phyloP scores from a whole-genome alignment of 352 stramenopile genomes.

The Pythium monospermum region DNA sequence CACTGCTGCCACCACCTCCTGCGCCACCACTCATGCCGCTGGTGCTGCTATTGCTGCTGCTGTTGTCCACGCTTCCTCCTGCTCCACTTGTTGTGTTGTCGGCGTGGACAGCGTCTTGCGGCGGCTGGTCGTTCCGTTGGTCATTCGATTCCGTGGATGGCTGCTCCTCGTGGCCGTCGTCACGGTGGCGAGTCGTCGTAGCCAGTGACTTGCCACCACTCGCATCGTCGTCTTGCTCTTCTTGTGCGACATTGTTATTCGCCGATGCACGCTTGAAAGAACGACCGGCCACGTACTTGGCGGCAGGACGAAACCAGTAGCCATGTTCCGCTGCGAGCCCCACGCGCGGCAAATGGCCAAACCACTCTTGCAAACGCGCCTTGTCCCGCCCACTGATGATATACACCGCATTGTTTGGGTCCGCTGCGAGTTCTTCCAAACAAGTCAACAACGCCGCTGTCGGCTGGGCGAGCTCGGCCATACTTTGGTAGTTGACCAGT shows the following conservation, averaged over 20 bases:
- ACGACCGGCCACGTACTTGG: too few relatives aligned
- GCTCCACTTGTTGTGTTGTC: not conserved
- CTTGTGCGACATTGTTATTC: too few relatives aligned
- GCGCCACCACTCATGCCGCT: too few relatives aligned
- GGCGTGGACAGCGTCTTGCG: constrained; percentile 1
- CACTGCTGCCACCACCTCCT: too few relatives aligned
- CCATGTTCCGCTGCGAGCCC: constrained; percentile 75
- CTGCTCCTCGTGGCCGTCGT: constrained; percentile 17
- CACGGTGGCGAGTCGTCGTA: too few relatives aligned
- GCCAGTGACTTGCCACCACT: too few relatives aligned
- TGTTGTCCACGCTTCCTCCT: not conserved
- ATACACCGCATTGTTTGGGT: constrained; percentile 80
- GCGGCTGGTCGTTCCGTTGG: not conserved
- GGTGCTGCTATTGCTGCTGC: not conserved
- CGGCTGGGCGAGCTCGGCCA: constrained; percentile 62
- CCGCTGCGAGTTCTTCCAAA: constrained; percentile 57
- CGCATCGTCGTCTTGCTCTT: too few relatives aligned
- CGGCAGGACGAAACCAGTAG: constrained; percentile 74
- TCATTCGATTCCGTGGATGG: not conserved
- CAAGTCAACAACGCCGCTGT: constrained; percentile 52
- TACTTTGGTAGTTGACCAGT: constrained; percentile 75
- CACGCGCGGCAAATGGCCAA: constrained; percentile 69
- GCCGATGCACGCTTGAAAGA: too few relatives aligned
- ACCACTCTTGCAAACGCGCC: constrained; percentile 71
- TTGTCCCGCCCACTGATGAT: constrained; percentile 85